phyloP scores from a whole-genome alignment of 495 filamentous ascomycete species.

The Hypoxylon intermedium region DNA sequence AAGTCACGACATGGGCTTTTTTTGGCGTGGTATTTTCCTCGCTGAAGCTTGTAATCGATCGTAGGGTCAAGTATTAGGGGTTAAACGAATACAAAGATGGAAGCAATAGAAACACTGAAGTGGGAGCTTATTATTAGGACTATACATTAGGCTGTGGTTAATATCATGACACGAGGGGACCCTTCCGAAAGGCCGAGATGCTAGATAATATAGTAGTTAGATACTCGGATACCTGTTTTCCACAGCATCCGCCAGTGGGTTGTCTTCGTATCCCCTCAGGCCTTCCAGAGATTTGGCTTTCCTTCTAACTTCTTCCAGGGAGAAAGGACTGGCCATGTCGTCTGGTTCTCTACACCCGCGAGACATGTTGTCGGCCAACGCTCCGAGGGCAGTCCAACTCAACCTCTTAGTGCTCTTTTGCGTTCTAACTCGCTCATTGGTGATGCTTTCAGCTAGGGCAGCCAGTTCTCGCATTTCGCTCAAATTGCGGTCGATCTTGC shows the following conservation, averaged over 20 bases:
- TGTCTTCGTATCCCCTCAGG: conserved; percentile 18
- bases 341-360: too few relatives aligned
- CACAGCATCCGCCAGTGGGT: conserved; percentile 11
- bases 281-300: conserved; percentile 22
- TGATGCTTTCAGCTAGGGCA: conserved; percentile 42
- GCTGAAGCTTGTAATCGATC: too few relatives aligned
- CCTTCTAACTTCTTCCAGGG: conserved; percentile 23
- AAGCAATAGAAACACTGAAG: too few relatives aligned
- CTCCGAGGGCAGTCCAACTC: conserved; percentile 48
- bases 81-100: too few relatives aligned
- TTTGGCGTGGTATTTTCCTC: too few relatives aligned
- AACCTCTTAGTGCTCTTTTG: conserved; percentile 40
- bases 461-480: conserved; percentile 52
- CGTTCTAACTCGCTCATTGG: conserved; percentile 28
- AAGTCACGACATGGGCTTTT: too few relatives aligned
- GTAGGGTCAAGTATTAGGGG: too few relatives aligned
- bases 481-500: conserved; percentile 44
- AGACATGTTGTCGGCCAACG: conserved; percentile 15
- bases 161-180: too few relatives aligned
- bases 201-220: background rate
- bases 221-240: background rate
- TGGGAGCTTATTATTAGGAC: too few relatives aligned
- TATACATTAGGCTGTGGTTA: too few relatives aligned
- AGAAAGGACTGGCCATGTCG: conserved; percentile 8
- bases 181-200: too few relatives aligned